Evolutionary conservation across 768 basidiomycete species (phyloP).

Genomic region (Mycena olivaceomarginata): DNA sequence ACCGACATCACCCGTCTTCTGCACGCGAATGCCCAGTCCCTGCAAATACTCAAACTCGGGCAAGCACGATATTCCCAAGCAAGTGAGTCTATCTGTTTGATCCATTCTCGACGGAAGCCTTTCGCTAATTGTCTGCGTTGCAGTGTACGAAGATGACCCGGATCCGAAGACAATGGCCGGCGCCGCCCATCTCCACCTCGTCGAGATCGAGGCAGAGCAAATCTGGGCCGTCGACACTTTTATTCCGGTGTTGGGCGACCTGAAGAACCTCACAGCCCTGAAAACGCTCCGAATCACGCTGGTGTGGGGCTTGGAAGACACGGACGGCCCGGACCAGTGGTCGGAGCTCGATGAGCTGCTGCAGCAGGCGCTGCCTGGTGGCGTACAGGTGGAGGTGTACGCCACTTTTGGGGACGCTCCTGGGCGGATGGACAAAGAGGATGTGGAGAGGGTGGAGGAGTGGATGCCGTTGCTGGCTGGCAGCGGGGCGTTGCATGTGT

Average conservation of each 20-base stretch:
- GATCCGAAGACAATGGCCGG: background rate
- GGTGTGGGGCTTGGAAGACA: background rate
- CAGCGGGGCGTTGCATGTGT: background rate
- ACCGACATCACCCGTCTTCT: background rate
- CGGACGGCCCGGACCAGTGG: background rate
- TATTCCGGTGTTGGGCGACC: background rate
- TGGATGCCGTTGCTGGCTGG: background rate
- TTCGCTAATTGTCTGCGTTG: too few species aligned
- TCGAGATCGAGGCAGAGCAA: background rate
- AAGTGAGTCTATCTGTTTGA: too few species aligned
- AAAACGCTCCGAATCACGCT: background rate
- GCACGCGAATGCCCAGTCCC: background rate
- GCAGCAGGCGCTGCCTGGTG: background rate
- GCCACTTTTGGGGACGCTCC: background rate
- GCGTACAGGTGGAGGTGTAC: background rate
- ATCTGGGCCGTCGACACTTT: background rate
- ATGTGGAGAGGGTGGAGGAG: background rate
- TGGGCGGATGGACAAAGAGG: background rate
- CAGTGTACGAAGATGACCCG: background rate
- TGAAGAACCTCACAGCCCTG: conserved; percentile 3
- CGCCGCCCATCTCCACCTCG: background rate
- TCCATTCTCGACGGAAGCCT: too few species aligned
- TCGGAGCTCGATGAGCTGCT: background rate
- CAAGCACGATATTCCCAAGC: too few species aligned
- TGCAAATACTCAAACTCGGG: background rate